Evolutionary conservation across 495 filamentous ascomycete genomes (phyloP).

Genomic region (Staphylotrichum longicolle): DNA sequence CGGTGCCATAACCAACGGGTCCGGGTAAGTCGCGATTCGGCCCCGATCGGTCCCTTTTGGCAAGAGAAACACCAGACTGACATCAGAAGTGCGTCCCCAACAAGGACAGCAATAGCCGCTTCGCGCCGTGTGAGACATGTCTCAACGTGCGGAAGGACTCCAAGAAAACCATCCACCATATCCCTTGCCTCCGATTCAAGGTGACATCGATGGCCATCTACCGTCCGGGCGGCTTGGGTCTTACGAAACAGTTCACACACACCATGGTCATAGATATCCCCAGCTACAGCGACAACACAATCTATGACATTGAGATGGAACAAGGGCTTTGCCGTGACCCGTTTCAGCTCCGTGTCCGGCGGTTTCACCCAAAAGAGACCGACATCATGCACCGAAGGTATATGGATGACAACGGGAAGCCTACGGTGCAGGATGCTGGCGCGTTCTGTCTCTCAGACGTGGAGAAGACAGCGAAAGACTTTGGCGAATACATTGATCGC

Average conservation of each 20-base stretch:
- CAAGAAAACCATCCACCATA: conserved; percentile 46
- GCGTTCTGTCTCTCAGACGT: conserved; percentile 42
- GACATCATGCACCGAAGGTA: conserved; percentile 37
- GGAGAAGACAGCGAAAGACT: conserved; percentile 32
- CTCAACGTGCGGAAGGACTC: conserved; percentile 34
- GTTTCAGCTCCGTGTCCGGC: conserved; percentile 34
- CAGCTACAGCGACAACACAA: conserved; percentile 25
- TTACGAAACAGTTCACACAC: conserved; percentile 42
- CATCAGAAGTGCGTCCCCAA: conserved; percentile 25
- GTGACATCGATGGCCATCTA: conserved; percentile 38
- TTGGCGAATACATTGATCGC: conserved; percentile 33
- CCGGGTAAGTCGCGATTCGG: conserved; percentile 33
- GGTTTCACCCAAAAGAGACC: conserved; percentile 31
- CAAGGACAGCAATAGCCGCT: conserved; percentile 31
- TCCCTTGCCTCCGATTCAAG: conserved; percentile 43
- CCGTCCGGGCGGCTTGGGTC: conserved; percentile 39
- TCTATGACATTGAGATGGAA: conserved; percentile 33
- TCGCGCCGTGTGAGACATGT: conserved; percentile 40
- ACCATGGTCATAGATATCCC: conserved; percentile 39
- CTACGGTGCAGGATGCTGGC: conserved; percentile 24
- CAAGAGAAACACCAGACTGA: background rate
- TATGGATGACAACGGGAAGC: conserved; percentile 20
- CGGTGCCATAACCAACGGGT: conserved; percentile 46
- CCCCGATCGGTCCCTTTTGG: too few relatives aligned
- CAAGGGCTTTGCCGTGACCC: conserved; percentile 35